Percentiles rank a stretch among this genome's conserved stretches.
These are phyloP conservation scores for Corinectria fuckeliana DNA, from an alignment of 2,329 filamentous ascomycete genomes.

Conservation along the genomic window DNA sequence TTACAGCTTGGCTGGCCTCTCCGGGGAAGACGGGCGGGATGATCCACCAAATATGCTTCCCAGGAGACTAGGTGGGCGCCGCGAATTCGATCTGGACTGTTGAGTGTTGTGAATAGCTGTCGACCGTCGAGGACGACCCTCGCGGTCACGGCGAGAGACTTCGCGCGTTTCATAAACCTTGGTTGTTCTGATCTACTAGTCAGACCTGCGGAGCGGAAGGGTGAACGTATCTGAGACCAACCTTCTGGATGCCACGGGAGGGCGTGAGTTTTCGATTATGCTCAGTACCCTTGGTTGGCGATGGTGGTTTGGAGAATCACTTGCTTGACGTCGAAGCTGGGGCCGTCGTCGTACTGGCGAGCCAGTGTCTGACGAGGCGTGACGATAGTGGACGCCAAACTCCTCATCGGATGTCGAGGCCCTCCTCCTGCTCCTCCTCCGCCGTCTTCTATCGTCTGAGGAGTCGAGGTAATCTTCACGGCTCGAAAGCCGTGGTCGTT, in stretches of 20 bases:
- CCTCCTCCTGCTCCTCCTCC: slow-evolving; percentile 31
- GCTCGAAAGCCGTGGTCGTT: slow-evolving; percentile 31
- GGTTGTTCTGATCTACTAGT: slow-evolving; percentile 24
- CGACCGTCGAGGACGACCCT: slow-evolving; percentile 32
- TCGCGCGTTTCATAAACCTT: slow-evolving; percentile 36
- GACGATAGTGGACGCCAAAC: slow-evolving; percentile 30
- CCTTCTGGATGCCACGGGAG: slow-evolving; percentile 44
- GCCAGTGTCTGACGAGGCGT: slow-evolving; percentile 37
- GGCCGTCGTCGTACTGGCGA: slow-evolving; percentile 38
- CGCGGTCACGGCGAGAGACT: slow-evolving; percentile 27
- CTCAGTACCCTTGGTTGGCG: slow-evolving; percentile 35
- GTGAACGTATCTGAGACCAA: slow-evolving; percentile 17
- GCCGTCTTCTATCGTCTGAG: slow-evolving; percentile 32
- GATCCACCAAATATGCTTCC: slow-evolving; percentile 38
- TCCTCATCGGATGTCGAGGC: slow-evolving; percentile 36
- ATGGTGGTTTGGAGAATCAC: slow-evolving; percentile 39
- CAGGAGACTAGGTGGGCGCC: slow-evolving; percentile 36
- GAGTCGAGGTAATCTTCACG: slow-evolving; percentile 39
- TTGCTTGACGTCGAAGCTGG: slow-evolving; percentile 39
- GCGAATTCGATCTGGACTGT: slow-evolving; percentile 36
- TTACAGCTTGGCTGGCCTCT: slow-evolving; percentile 37
- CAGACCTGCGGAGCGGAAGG: background rate
- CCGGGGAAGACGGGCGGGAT: slow-evolving; percentile 37
- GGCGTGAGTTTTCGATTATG: slow-evolving; percentile 44
- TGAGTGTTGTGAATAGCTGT: slow-evolving; percentile 24